Base-by-base conservation (phyloP, 1,284 basidiomycete species). In the Ceraceosorus guamensis region DNA sequence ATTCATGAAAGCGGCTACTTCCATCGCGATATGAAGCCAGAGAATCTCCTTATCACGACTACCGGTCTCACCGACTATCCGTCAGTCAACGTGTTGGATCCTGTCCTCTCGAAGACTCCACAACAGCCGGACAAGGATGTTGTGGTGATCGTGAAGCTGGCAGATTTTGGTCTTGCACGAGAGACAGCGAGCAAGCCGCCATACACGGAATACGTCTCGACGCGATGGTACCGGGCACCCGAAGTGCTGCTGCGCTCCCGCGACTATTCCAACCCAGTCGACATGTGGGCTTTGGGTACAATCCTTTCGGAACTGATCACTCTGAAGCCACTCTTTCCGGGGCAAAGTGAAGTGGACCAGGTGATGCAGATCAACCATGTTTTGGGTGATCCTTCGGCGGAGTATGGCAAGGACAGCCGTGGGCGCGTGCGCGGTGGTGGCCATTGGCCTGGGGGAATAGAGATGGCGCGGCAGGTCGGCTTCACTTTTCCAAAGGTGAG, bases 41-140 rank as follows among this genome's bases (percentile, higher is more conserved):
- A 99, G 77, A 99, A 99, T 71, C 85, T 99, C n/a, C 84, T 99
- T 55, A 93, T 99, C 70, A 99, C 95, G n/a, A 99, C 95, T 2
- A 96, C 91, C 8, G 95, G 95, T 30, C 82, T 96, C 50, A 87
- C 87, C 65, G 91, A 96, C 78, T 99, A 99, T 76, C 85, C 85
- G n/a, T 50, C 65, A 7, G 55, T 52, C 16, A 37, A 51, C 33
- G 59, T 70, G 24, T 66, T 63, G 53, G 65, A 70, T 13, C 58
- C 62, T 10, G 60, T 68, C 2, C 55, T 62, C 56, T 55, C 55
- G 39, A 24, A 24, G 24, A 2, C 24, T 24, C 24, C 2, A 24
- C 24, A 24, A 24, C 53, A 61, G 5, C 54, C 66, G 16, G 91
- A 97, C 73, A 88, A 86, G 79, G 95, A 99, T 76, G 93, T 98